Base-by-base conservation (phyloP, 2,329 filamentous ascomycete genomes). In the Fusarium brachygibbosum region DNA sequence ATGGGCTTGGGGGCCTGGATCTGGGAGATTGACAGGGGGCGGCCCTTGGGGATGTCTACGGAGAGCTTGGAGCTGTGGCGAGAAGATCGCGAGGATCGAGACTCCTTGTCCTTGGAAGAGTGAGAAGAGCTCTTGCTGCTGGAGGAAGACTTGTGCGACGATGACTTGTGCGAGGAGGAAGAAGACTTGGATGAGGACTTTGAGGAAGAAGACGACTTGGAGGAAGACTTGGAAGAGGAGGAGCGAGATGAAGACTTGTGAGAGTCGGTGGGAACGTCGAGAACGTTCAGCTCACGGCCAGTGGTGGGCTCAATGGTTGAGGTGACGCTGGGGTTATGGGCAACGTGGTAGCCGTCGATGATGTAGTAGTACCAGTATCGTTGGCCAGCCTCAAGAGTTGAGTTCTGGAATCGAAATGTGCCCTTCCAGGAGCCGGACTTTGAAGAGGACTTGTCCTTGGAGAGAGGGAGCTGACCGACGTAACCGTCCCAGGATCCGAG, bases 291-390 rank as follows among this genome's bases (percentile, higher is more conserved):
- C 82, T 94, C 93, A 81, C 96, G 95, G 84, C 94, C 93, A 59
- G 96, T 98, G 81, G 94, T 98, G 79, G 95, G 94, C 87, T 99
- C 96, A 73, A 92, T 91, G 78, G 93, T 97, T 79, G 91, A 95
- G 77, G 92, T 86, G 80, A 94, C 91, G 80, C 92, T 93, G 74
- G 95, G 94, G 84, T 98, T 96, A 87, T 98, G 95, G 67, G 94
- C 94, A 80, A 97, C 91, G 82, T 98, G 94, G 89, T 98, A 98
- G 75, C 96, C 96, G 81, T 99, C 96, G 82, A 98, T 96, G 90
- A 98, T 98, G 88, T 98, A 99, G 90, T 99, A 99, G 90, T 98
- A 99, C 96, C 96, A 99, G 90, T 98, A 98, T 79, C 95, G 91
- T 80, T 93, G 90, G 80, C 95, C 94, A 76, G 93, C 86, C 85